Evolutionary conservation across 192 early-diverging fungal genomes (phyloP).

Genomic region (Coemansia guatemalensis): DNA sequence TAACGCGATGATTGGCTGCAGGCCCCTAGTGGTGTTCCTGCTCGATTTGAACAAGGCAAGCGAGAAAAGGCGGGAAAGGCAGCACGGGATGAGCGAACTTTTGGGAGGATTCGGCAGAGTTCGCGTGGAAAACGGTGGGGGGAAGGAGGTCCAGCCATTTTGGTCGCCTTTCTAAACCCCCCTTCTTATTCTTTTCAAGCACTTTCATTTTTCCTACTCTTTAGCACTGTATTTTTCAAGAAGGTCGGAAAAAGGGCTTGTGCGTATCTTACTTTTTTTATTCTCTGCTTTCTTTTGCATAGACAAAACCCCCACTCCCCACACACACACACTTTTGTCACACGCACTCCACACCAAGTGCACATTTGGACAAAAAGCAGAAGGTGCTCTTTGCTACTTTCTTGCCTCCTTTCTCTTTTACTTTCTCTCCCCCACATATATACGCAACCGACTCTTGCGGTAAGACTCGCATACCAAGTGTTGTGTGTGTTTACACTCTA

Average conservation of each 20-base stretch:
- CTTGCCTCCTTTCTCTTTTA: not conserved
- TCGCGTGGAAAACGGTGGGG: constrained; percentile 1
- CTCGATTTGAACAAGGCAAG: not conserved
- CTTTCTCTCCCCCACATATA: constrained; percentile 7
- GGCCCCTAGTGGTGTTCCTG: not conserved
- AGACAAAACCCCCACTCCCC: constrained; percentile 1
- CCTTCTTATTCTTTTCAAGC: not conserved
- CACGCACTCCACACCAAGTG: not conserved
- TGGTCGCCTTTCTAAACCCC: not conserved
- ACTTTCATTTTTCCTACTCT: constrained; percentile 4
- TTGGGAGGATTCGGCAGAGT: not conserved
- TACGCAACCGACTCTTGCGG: constrained; percentile 3
- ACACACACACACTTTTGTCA: not conserved
- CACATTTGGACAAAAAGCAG: not conserved
- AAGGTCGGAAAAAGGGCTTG: not conserved
- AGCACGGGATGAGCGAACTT: not conserved
- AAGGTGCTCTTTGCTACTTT: not conserved
- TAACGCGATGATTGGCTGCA: not conserved
- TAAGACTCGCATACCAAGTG: not conserved
- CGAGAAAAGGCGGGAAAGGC: not conserved
- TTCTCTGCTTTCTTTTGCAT: constrained; percentile 6
- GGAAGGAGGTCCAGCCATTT: not conserved
- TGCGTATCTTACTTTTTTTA: constrained; percentile 9
- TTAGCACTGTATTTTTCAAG: not conserved
- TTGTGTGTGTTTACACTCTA: not conserved